Evolutionary conservation across 2,329 filamentous ascomycete genomes (phyloP), one percentile per base, ranked within the genome.

Genomic region (Phaeosphaeria sp.): DNA sequence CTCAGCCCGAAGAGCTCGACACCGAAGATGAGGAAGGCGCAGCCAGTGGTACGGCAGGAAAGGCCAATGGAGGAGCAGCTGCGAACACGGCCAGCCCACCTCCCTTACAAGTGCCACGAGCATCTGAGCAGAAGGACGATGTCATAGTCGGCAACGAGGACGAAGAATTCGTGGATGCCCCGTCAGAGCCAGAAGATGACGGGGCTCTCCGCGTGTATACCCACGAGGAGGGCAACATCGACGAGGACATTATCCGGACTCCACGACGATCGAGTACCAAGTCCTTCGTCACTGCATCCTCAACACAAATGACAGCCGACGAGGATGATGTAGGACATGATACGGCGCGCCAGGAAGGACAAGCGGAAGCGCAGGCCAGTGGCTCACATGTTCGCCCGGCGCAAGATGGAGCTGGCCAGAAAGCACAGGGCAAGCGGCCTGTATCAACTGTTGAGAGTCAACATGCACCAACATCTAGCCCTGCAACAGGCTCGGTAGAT

Each of bases 1-100:
- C 77, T 18, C 79, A 79, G 59, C 79, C 79, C 6, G 72, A 75
- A 6, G 71, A 77, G 39, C 59, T 74, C 9, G 65, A 72, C 3
- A 72, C 62, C 9, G 74, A 72, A 5, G 69, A 74, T 0, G 68
- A 66, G 11, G 67, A 68, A 33, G 63, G 56, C 17, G 59, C 54
- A 17, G 56, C 58, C 21, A 39, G 59, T 3, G 47, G 55, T 18
- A 44, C 55, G 42, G 54, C 58, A 18, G 56, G 58, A 30, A 64
- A 52, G 1, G 55, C 62, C 21, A 67, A 62, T 52, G 66, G 59
- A 17, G 47, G 58, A 21, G 54, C 65, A 25, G 58, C 56, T 47
- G 66, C 63, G 11, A 69, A 59, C 18, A 58, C 65, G 2, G 61
- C 67, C 25, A 53, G 66, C 23, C 68, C 72, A 13, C 68, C 74